phyloP scores from a whole-genome alignment of 208 protist species.

The Acanthamoeba healyi region DNA sequence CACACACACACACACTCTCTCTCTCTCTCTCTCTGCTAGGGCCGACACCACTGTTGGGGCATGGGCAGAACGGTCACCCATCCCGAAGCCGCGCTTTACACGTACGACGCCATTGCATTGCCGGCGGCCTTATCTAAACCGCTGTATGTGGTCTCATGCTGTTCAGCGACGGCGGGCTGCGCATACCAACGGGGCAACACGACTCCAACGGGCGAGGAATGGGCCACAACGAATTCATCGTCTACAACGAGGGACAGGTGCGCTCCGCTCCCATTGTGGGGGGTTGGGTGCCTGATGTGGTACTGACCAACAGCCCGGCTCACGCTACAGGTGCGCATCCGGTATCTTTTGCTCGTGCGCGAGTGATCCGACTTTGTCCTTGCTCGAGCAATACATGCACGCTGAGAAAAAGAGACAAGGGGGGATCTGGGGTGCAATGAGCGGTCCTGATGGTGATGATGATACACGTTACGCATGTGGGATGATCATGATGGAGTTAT shows the following conservation, averaged over 20 bases:
- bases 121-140: too few species aligned
- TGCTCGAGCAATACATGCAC: too few species aligned
- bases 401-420: too few species aligned
- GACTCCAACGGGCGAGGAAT: neutral
- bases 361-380: too few species aligned
- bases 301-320: neutral
- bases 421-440: too few species aligned
- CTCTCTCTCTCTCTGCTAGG: neutral
- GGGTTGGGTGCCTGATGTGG: too few species aligned
- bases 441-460: too few species aligned
- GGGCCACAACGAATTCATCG: conserved; percentile 43
- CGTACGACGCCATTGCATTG: conserved; percentile 6
- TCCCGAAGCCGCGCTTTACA: neutral
- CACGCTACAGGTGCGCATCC: neutral
- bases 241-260: conserved; percentile 55
- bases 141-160: neutral
- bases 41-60: conserved; percentile 24
- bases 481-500: too few species aligned
- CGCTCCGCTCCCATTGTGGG: too few species aligned
- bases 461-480: too few species aligned
- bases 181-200: neutral
- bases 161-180: neutral
- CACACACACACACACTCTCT: neutral
- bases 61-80: neutral
- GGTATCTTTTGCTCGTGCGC: neutral